These are phyloP conservation scores for Medicago arabica DNA, from an alignment of 306 rosid species.

Conservation along the genomic window DNA sequence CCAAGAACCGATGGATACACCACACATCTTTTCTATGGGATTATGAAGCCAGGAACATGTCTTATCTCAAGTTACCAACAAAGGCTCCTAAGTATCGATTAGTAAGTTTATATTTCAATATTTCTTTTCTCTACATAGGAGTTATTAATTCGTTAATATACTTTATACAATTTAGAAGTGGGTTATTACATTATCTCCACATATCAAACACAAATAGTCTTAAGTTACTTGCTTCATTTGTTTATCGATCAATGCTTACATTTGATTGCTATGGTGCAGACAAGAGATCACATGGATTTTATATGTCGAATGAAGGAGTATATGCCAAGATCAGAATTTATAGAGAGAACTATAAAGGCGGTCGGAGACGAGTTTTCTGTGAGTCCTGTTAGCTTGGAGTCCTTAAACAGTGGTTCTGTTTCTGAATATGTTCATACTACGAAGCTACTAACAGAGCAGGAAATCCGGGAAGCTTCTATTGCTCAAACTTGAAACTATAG, in stretches of 20 bases:
- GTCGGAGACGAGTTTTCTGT: conserved; percentile 55
- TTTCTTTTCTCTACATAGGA: background rate
- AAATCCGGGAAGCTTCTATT: conserved; percentile 54
- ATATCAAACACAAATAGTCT: background rate
- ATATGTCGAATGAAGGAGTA: conserved; percentile 79
- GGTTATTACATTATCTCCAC: background rate
- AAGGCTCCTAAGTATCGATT: conserved; percentile 75
- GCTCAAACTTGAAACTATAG: conserved; percentile 39
- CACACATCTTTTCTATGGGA: conserved; percentile 97
- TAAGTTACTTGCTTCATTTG: conserved; percentile 18
- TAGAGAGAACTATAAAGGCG: conserved; percentile 63
- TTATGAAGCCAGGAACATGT: conserved; percentile 79
- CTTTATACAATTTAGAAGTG: background rate
- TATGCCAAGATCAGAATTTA: conserved; percentile 70
- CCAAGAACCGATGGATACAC: conserved; percentile 88
- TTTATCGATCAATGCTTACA: conserved; percentile 22
- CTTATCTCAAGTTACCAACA: conserved; percentile 81
- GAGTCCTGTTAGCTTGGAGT: conserved; percentile 42
- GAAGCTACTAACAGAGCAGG: conserved; percentile 60
- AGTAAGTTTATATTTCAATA: conserved; percentile 52
- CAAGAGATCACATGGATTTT: conserved; percentile 73
- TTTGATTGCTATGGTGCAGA: conserved; percentile 54
- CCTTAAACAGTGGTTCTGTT: conserved; percentile 43
- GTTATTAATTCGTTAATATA: background rate
- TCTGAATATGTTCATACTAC: conserved; percentile 65